Evolutionary conservation across 371 early-diverging fungal genomes (phyloP).

Genomic region (Syncephalastrum racemosum): DNA sequence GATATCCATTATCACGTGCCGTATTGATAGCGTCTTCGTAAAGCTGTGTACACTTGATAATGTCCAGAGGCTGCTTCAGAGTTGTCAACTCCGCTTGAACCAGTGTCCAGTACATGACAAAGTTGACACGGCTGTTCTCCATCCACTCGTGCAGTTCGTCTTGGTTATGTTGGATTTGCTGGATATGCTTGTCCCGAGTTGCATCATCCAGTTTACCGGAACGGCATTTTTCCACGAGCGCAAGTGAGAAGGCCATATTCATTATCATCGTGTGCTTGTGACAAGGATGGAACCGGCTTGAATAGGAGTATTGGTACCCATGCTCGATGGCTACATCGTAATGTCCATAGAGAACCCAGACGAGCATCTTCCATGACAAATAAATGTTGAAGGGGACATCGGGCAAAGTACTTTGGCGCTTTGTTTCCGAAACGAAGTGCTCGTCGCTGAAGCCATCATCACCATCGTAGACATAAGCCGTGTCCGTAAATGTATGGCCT

Average conservation of each 20-base stretch:
- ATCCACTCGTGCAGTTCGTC: conserved; percentile 27
- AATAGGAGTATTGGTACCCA: conserved; percentile 28
- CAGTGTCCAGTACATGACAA: conserved; percentile 32
- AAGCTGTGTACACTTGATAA: conserved; percentile 17
- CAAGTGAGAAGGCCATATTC: conserved; percentile 30
- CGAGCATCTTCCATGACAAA: conserved; percentile 37
- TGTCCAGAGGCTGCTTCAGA: conserved; percentile 11
- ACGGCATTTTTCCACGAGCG: conserved; percentile 30
- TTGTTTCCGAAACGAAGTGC: conserved; percentile 38
- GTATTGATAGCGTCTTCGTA: conserved; percentile 43
- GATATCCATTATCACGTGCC: conserved; percentile 33
- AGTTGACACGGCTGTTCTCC: conserved; percentile 26
- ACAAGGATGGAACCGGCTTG: conserved; percentile 33
- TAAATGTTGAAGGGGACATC: conserved; percentile 40
- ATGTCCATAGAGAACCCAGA: conserved; percentile 41
- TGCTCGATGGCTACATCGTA: conserved; percentile 36
- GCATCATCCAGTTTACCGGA: conserved; percentile 13
- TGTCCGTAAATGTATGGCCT: conserved; percentile 30
- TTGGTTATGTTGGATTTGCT: conserved; percentile 29
- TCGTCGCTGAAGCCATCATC: conserved; percentile 46
- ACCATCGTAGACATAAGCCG: conserved; percentile 35
- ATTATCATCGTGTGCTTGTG: conserved; percentile 41
- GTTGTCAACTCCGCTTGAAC: conserved; percentile 38
- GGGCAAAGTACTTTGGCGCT: conserved; percentile 32
- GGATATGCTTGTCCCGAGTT: conserved; percentile 13